Conservation (phyloP, 352 stramenopile genomes). For the Pythium graminicola region DNA sequence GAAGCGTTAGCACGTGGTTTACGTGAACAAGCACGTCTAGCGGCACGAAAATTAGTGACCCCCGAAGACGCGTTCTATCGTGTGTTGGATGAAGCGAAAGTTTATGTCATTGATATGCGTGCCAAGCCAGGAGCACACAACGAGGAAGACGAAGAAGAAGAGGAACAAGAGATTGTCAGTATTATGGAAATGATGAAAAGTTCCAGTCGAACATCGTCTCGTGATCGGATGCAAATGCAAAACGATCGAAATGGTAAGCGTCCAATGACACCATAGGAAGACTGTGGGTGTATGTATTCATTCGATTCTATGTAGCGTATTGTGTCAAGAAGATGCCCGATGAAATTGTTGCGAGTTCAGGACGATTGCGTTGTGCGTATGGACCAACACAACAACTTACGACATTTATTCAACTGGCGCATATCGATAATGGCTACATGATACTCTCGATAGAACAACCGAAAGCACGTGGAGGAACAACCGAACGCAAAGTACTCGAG, state of each 20-base stretch:
- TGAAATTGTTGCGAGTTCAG: slow-evolving; percentile 55
- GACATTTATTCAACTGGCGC: slow-evolving; percentile 62
- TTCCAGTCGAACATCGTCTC: slow-evolving; percentile 20
- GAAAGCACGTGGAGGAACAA: slow-evolving; percentile 1
- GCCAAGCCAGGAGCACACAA: not conserved
- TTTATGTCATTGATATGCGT: slow-evolving; percentile 48
- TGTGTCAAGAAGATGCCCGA: slow-evolving; percentile 77
- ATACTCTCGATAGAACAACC: slow-evolving; percentile 49
- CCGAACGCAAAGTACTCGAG: slow-evolving; percentile 27
- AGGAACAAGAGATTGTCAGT: slow-evolving; percentile 27
- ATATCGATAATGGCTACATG: slow-evolving; percentile 68
- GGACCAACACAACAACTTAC: slow-evolving; percentile 44
- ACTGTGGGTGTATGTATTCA: not conserved
- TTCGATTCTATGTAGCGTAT: slow-evolving; percentile 26
- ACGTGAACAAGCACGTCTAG: slow-evolving; percentile 7
- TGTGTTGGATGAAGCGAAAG: slow-evolving; percentile 54
- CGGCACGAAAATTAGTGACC: slow-evolving; percentile 21
- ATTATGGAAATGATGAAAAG: slow-evolving; percentile 59
- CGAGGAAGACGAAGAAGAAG: not conserved
- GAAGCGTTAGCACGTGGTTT: slow-evolving; percentile 16
- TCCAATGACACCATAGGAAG: not conserved
- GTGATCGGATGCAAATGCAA: slow-evolving; percentile 24
- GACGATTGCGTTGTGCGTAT: slow-evolving; percentile 52
- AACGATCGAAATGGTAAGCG: slow-evolving; percentile 40
- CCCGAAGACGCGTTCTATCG: slow-evolving; percentile 58